phyloP scores from a whole-genome alignment of 306 rosid genomes.

The Dryas alaskensis region DNA sequence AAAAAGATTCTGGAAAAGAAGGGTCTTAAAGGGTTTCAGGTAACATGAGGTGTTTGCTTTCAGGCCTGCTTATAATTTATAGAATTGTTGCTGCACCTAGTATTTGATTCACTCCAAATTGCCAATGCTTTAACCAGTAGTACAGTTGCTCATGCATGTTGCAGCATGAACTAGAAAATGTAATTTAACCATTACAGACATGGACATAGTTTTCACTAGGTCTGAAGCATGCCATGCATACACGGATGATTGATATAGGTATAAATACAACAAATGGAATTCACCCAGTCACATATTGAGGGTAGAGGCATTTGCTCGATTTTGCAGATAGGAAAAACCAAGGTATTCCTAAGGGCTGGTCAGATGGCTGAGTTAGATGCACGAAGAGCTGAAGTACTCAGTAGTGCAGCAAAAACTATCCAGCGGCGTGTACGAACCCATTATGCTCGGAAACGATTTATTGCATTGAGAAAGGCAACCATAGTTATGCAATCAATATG shows the following conservation, averaged over 20 bases:
- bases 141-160: not conserved
- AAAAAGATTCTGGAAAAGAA: constrained; percentile 73
- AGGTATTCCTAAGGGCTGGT: constrained; percentile 94
- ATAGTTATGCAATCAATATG: constrained; percentile 65
- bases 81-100: constrained; percentile 9
- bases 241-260: not conserved
- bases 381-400: constrained; percentile 75
- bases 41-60: constrained; percentile 34
- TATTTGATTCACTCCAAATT: not conserved
- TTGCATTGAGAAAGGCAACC: constrained; percentile 68
- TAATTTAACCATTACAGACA: not conserved
- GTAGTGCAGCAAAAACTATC: constrained; percentile 79
- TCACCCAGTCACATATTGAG: constrained; percentile 23
- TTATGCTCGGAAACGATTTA: constrained; percentile 70
- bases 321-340: constrained; percentile 90
- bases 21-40: constrained; percentile 97
- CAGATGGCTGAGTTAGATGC: constrained; percentile 99
- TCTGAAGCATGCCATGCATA: constrained; percentile 8
- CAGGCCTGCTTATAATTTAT: not conserved
- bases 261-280: constrained; percentile 4
- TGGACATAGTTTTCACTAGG: not conserved
- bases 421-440: constrained; percentile 82
- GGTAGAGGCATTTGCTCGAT: constrained; percentile 25
- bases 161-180: constrained; percentile 4
- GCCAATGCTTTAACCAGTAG: not conserved